Base-by-base conservation (phyloP, 2,329 filamentous ascomycete genomes). In the Xenoacremonium recifei region DNA sequence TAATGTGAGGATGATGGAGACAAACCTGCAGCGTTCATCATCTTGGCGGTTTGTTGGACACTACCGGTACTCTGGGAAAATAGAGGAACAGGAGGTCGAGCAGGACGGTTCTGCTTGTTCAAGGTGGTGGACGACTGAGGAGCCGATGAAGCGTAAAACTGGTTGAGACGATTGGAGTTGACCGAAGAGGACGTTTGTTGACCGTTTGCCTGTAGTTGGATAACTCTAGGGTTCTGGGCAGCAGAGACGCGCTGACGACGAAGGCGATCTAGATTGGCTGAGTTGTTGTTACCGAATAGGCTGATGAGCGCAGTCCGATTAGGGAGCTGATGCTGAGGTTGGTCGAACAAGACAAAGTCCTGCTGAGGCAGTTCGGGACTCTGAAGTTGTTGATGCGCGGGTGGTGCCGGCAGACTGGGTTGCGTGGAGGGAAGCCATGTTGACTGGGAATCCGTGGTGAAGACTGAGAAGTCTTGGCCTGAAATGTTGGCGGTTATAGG, bases 381-480 rank as follows among this genome's bases (percentile, higher is more conserved):
- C 66, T 71, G 70, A 67, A 71, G 65, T 69, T 71, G 70, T 66
- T 79, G 69, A 55, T 73, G 78, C 72, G 75, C 75, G 72, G 78
- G 66, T n/a, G n/a, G n/a, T 72, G 78, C 80, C 80, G 79, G 79
- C 77, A 73, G 76, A 76, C 72, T 78, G 66, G 73, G 60, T 62
- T 75, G 72, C 73, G 72, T 80, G 73, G 82, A 82, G 77, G 84
- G 79, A 82, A 77, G 85, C 87, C 87, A 91, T 91, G 77, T 60
- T 89, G 82, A 80, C 71, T 76, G 76, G 68, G 82, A 79, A 87
- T 86, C 85, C 86, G 86, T 90, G 78, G 77, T 89, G 84, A 85
- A 84, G 83, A 87, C 82, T 80, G 75, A 62, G 57, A 77, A 80
- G 80, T 84, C 83, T 80, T 75, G 79, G 63, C 69, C 65, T 71